Conservation (phyloP, 2,329 filamentous ascomycete genomes). For the Fulvia fulva region DNA sequence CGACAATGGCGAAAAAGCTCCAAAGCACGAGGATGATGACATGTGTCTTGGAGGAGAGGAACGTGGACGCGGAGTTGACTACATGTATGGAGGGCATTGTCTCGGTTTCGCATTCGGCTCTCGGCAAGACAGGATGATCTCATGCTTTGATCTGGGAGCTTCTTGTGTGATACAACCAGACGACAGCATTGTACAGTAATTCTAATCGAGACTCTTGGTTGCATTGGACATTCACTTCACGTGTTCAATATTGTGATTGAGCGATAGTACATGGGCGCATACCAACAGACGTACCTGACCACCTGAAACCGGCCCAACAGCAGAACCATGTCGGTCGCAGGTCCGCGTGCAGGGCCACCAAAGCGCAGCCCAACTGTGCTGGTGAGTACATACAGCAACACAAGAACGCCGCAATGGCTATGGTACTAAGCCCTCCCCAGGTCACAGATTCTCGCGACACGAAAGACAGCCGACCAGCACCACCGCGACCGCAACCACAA, state of each 20-base stretch:
- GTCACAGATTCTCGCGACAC: slow-evolving; percentile 23
- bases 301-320: background rate
- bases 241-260: background rate
- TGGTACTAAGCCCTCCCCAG: slow-evolving; percentile 16
- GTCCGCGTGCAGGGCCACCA: slow-evolving; percentile 12
- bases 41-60: no score
- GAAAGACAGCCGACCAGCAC: slow-evolving; percentile 8
- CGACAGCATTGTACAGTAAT: background rate
- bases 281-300: background rate
- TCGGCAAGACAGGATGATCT: background rate
- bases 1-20: no score
- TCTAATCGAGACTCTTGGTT: background rate
- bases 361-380: slow-evolving; percentile 21
- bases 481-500: slow-evolving; percentile 19
- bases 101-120: background rate
- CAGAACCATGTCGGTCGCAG: slow-evolving; percentile 16
- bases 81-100: no score
- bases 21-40: no score
- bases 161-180: background rate
- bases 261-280: background rate
- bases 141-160: background rate
- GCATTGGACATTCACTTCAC: background rate
- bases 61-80: no score
- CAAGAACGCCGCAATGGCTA: slow-evolving; percentile 9
- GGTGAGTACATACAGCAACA: slow-evolving; percentile 7